phyloP scores from a whole-genome alignment of 129 eudicot genomes.

The Erigeron canadensis region DNA sequence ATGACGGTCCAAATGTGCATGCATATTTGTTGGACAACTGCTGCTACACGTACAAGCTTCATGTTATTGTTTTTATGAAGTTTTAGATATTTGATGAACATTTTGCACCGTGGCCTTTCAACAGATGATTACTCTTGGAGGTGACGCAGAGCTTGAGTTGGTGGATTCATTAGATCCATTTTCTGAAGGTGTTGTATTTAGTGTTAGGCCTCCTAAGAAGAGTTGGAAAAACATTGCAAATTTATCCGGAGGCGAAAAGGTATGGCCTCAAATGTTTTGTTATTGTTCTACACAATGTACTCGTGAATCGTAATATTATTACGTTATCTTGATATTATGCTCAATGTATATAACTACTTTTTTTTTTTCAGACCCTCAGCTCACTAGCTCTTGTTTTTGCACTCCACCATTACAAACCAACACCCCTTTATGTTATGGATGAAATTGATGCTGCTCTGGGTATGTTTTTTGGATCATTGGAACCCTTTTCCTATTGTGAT shows the following conservation, averaged over 20 bases:
- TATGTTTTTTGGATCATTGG: constrained; percentile 24
- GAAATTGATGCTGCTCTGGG: constrained; percentile 99
- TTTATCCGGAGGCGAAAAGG: constrained; percentile 99
- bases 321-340: neutral
- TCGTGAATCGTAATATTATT: neutral
- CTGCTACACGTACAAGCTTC: neutral
- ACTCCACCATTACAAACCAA: constrained; percentile 96
- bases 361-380: constrained; percentile 74
- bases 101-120: constrained; percentile 28
- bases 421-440: constrained; percentile 99
- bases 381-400: constrained; percentile 98
- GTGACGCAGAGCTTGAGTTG: constrained; percentile 97
- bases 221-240: constrained; percentile 99
- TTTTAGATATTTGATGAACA: neutral
- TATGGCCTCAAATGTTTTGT: constrained; percentile 4
- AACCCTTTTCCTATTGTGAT: neutral
- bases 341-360: neutral
- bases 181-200: constrained; percentile 97
- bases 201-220: constrained; percentile 97
- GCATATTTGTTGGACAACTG: neutral
- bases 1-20: neutral
- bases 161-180: constrained; percentile 98
- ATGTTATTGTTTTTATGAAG: neutral
- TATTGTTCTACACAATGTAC: neutral
- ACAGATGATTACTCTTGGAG: constrained; percentile 99